Conservation (phyloP, 139 green algal genomes). For the Nannochloris sp. region DNA sequence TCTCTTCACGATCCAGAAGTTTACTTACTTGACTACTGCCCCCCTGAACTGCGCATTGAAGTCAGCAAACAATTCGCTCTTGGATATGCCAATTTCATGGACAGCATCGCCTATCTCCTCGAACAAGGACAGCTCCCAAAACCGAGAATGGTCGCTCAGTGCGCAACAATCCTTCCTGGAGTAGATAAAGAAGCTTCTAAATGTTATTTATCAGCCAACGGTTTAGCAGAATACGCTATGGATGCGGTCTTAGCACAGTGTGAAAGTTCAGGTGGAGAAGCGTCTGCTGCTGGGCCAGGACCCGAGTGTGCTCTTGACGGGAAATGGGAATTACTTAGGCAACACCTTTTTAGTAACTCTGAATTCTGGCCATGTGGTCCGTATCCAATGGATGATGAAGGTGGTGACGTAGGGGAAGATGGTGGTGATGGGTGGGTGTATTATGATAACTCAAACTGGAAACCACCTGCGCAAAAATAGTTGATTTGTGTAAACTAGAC, state of each 20-base stretch:
- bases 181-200: conserved; percentile 22
- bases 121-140: conserved; percentile 24
- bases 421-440: conserved; percentile 17
- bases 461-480: neutral
- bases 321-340: conserved; percentile 19
- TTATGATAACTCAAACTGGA: conserved; percentile 31
- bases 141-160: conserved; percentile 19
- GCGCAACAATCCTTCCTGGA: conserved; percentile 13
- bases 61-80: conserved; percentile 9
- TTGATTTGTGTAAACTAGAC: too few relatives aligned
- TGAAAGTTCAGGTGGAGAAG: conserved; percentile 11
- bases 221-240: conserved; percentile 14
- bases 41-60: conserved; percentile 25
- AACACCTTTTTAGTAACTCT: conserved; percentile 23
- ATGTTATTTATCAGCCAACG: neutral
- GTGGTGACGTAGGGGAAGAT: neutral
- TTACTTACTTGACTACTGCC: conserved; percentile 23
- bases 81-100: conserved; percentile 25
- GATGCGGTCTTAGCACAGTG: conserved; percentile 8
- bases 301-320: conserved; percentile 1
- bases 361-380: conserved; percentile 32
- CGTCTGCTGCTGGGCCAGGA: neutral
- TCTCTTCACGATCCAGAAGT: conserved; percentile 22
- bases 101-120: conserved; percentile 6
- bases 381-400: conserved; percentile 15